A percentile compares a stretch with the other conserved stretches of the same genome.
Evolutionary conservation across 2,329 filamentous ascomycete species (phyloP).

Genomic region (Aspergillus pseudoglaucus): DNA sequence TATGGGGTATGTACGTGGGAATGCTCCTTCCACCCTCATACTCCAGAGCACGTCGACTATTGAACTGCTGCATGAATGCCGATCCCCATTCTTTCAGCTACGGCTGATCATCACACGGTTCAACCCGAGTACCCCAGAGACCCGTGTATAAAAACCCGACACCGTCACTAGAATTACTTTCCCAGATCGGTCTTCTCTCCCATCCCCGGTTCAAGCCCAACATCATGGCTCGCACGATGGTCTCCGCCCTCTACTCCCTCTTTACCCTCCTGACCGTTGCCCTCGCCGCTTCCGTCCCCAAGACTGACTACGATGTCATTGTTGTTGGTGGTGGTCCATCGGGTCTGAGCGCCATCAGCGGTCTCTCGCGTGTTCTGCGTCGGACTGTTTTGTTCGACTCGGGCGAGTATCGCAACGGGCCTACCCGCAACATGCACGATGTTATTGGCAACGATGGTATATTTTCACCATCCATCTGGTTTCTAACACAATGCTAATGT

Average conservation of each 20-base stretch:
- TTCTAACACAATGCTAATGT: not conserved
- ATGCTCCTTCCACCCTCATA: not conserved
- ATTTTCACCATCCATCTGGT: constrained; percentile 3
- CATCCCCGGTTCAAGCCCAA: not conserved
- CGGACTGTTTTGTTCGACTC: constrained; percentile 54
- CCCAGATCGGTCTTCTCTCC: not conserved
- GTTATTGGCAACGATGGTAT: constrained; percentile 55
- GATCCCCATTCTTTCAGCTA: not conserved
- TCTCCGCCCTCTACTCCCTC: constrained; percentile 16
- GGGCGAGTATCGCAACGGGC: constrained; percentile 51
- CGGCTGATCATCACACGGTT: too few relatives aligned
- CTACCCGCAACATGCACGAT: constrained; percentile 56
- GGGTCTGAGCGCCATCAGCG: constrained; percentile 50
- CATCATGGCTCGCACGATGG: constrained; percentile 11
- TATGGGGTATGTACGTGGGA: not conserved
- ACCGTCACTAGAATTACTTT: too few relatives aligned
- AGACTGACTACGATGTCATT: constrained; percentile 48
- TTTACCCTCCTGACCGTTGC: constrained; percentile 16
- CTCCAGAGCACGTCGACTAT: too few relatives aligned
- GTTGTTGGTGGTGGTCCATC: constrained; percentile 54
- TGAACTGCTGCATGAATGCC: not conserved
- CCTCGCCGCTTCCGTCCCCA: constrained; percentile 18
- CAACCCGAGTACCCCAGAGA: too few relatives aligned
- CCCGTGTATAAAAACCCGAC: too few relatives aligned
- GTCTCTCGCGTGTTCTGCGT: constrained; percentile 53